These are phyloP conservation scores for Xylaria telfairii DNA, from an alignment of 495 filamentous ascomycete species.

Conservation along the genomic window DNA sequence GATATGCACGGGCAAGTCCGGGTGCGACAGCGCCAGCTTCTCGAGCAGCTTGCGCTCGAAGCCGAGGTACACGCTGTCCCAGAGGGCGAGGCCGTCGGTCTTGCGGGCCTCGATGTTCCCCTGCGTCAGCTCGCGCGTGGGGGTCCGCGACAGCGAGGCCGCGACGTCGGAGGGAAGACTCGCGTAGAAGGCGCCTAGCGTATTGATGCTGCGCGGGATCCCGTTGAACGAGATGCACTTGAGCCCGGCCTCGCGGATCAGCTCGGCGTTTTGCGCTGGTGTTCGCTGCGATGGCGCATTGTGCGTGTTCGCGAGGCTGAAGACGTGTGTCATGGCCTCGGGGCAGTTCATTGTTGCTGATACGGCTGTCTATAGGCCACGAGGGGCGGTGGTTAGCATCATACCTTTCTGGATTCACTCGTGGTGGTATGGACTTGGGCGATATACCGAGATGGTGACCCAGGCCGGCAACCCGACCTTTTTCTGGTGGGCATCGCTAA, in stretches of 20 bases:
- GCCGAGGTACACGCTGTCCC: constrained; percentile 75
- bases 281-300: constrained; percentile 42
- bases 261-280: constrained; percentile 65
- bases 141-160: constrained; percentile 50
- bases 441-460: constrained; percentile 41
- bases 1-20: constrained; percentile 80
- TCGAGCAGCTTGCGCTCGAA: constrained; percentile 70
- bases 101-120: constrained; percentile 55
- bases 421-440: not conserved
- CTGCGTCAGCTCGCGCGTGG: constrained; percentile 54
- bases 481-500: constrained; percentile 53
- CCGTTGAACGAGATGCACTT: constrained; percentile 89
- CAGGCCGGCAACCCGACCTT: constrained; percentile 48
- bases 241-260: constrained; percentile 79
- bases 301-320: constrained; percentile 36
- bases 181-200: constrained; percentile 68
- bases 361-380: constrained; percentile 61
- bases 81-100: constrained; percentile 64
- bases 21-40: constrained; percentile 70
- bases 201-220: constrained; percentile 82
- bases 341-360: constrained; percentile 81
- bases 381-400: not conserved
- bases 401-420: not conserved
- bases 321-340: constrained; percentile 59
- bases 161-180: constrained; percentile 57